Evolutionary conservation across 208 protist genomes (phyloP), one percentile per base, ranked within the genome.

Genomic region (Leishmania braziliensis): DNA sequence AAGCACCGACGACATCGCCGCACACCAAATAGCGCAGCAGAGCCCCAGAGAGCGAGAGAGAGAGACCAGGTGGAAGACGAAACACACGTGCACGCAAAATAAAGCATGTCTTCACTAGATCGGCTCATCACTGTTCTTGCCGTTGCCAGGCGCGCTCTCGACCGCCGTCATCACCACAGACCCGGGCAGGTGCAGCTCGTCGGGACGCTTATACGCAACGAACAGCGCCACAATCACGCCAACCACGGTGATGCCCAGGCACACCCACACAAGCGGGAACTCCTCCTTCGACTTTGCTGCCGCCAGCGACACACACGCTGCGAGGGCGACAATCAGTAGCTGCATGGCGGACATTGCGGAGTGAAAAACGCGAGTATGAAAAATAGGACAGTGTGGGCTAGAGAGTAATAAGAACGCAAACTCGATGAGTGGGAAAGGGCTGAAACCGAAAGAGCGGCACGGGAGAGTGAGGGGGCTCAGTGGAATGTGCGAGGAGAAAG

Each of bases 231-330:
- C 75, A 65, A 83, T 83, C 79, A 89, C 79, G 63, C 90, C 88
- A 14, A 81, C 87, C 5, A 92, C 82, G 39, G 88, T 91, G 82
- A 93, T 88, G 78, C 88, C 88, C 46, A 93, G 84, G 83, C 90
- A 93, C 75, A 91, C 80, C 86, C 86, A 93, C 63, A 94, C 82
- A 5, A 92, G 84, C 56, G 90, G 88, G 74, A 92, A 92, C 77
- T 91, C 82, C 58, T 90, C 86, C 68, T 89, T 88, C 54, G 70
- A 71, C 50, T 51, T 72, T 50, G 80, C 84, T 20, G 88, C 79
- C 78, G 66, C 83, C 36, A 84, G 26, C 20, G 75, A 79, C 33
- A 83, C 33, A 75, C 81, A 85, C 58, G 79, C 77, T 36, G 82
- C 79, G 50, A 88, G 63, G 62, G 81, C 83, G 33, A 85, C 68